phyloP scores from a whole-genome alignment of 306 rosid genomes.

The Quercus agrifolia region DNA sequence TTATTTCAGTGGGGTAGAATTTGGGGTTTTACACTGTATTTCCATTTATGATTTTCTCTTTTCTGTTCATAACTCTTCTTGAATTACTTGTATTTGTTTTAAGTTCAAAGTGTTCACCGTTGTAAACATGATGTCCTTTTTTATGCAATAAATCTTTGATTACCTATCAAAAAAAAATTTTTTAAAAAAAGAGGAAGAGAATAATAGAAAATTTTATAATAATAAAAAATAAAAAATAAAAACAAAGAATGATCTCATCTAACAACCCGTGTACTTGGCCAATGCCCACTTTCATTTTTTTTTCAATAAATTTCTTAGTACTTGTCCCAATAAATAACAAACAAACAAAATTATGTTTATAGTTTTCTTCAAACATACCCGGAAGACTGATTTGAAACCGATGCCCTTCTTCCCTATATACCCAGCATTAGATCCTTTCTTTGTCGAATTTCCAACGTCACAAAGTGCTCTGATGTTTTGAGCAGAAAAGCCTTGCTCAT shows the following conservation, averaged over 20 bases:
- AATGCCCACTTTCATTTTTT: background rate
- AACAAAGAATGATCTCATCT: background rate
- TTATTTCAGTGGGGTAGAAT: too few species aligned
- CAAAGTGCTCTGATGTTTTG: slow-evolving; percentile 90
- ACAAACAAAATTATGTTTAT: background rate
- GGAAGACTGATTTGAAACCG: slow-evolving; percentile 95
- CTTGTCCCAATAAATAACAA: slow-evolving; percentile 1
- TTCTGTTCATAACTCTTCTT: too few species aligned
- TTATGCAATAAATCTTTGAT: too few species aligned
- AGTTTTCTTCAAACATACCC: slow-evolving; percentile 50
- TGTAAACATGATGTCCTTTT: too few species aligned
- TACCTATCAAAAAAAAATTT: too few species aligned
- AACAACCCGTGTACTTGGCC: background rate
- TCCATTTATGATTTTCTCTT: too few species aligned
- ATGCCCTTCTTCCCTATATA: slow-evolving; percentile 97
- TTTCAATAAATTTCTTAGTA: background rate
- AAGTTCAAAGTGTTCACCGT: too few species aligned
- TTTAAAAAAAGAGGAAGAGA: background rate
- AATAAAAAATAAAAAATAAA: too few species aligned
- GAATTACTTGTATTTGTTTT: too few species aligned
- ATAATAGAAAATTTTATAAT: background rate
- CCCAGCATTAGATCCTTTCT: slow-evolving; percentile 86
- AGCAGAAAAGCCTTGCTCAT: slow-evolving; percentile 82
- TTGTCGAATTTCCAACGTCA: slow-evolving; percentile 95
- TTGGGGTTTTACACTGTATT: too few species aligned